A percentile compares a stretch with the other conserved stretches of the same genome.
Conservation (phyloP, 257 asterid species). For the Anisodus tanguticus region DNA sequence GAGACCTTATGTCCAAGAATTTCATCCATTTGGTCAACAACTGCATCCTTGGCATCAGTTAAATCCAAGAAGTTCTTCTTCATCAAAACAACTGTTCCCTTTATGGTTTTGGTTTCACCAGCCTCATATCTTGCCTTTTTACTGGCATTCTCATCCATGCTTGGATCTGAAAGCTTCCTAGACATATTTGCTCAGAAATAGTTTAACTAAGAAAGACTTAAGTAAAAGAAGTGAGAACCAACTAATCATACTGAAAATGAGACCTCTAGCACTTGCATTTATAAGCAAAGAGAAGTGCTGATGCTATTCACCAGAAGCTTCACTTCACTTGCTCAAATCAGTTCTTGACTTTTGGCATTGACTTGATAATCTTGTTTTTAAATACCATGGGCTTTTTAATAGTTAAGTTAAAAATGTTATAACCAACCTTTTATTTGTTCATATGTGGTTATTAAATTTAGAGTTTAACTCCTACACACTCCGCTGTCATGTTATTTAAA, state of each 20-base stretch:
- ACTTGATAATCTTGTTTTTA: neutral
- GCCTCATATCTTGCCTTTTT: neutral
- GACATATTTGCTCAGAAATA: neutral
- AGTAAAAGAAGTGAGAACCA: neutral
- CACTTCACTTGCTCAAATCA: constrained; percentile 11
- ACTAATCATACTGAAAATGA: neutral
- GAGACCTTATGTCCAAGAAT: constrained; percentile 51
- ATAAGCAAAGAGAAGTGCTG: neutral
- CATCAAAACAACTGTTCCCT: constrained; percentile 61
- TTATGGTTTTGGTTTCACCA: constrained; percentile 36
- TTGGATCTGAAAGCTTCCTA: neutral
- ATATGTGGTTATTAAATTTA: neutral
- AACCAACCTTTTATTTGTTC: neutral
- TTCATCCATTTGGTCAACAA: constrained; percentile 55
- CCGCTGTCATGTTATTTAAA: neutral
- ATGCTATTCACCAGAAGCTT: neutral
- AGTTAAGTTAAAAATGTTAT: neutral
- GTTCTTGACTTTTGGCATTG: neutral
- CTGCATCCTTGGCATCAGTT: constrained; percentile 45
- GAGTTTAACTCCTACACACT: neutral
- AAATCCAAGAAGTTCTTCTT: constrained; percentile 62
- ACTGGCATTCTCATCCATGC: neutral
- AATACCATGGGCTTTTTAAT: neutral
- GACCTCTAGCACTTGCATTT: neutral
- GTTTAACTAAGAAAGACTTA: neutral